Base-by-base conservation (phyloP, 495 filamentous ascomycete species). In the Trichoderma orchidacearum region DNA sequence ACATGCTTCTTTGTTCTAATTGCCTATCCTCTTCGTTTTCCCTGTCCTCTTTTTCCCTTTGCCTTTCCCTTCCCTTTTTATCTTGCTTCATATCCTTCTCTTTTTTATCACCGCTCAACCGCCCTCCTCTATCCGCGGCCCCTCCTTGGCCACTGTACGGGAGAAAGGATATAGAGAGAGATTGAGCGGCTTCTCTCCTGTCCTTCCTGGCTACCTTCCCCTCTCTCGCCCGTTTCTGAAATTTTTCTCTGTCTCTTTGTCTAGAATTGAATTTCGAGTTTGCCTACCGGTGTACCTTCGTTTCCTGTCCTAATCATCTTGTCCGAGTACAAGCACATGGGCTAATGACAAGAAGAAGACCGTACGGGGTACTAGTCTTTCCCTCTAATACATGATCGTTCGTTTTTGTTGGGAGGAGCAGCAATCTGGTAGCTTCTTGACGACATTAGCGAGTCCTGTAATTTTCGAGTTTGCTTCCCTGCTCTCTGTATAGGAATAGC, bases 211-310 rank as follows among this genome's bases (percentile, higher is more conserved):
- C 1, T 23, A 13, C 41, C n/a, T 48, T 48, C 9, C 41, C 21
- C 27, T 27, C 8, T 27, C 27, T 48, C 41, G 3, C 21, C 18
- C 3, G 15, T 23, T 4, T 11, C 7, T 48, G 8, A 4, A 15
- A 11, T n/a, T 36, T 36, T 36, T 15, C 13, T 15, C 21, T 25
- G 15, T 54, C 31, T 34, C 52, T 31, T 58, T n/a, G 21, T 51
- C 41, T 59, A 30, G 45, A 27, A 25, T 60, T 57, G 58, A 55
- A 53, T 56, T 56, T 35, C 3, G 45, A 18, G 41, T 48, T 48
- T 48, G 41, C 41, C 41, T 48, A 25, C 15, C 41, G 41, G 41
- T 53, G 30, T 50, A 41, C 57, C 58, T 59, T 60, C 61, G 55
- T 36, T 61, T 61, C 18, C 48, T 57, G n/a, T n/a, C n/a, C n/a